Base-by-base conservation (phyloP, 306 rosid species). In the Abrus precatorius region DNA sequence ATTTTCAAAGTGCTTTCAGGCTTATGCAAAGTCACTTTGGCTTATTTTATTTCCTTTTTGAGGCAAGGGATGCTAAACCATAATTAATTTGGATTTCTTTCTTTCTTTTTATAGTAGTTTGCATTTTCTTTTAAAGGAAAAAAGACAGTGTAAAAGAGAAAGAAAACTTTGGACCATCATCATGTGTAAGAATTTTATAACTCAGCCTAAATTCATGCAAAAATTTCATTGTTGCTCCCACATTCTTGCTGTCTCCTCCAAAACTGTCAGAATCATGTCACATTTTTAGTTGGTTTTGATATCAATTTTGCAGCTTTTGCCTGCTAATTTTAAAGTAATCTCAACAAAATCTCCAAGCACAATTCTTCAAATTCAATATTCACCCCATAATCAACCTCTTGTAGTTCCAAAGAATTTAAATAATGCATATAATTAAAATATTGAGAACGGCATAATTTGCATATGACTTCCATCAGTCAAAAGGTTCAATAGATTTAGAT, bases 241-340 rank as follows among this genome's bases (percentile, higher is more conserved):
- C 48, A 78, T 76, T 82, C 83, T 43, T 80, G 79, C 36, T 47
- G 77, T 87, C 85, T 79, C 79, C 72, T 55, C 66, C 72, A 32
- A 56, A 47, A 55, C 74, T 81, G 68, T 59, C 85, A 83, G 69
- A 77, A 81, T 20, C 82, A 75, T 77, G 82, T 78, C 71, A 55
- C 71, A 84, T 56, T 71, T 80, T 77, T 41, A 55, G 54, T 76
- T 48, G 77, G 80, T 53, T 80, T 27, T 47, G 60, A 45, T 48
- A 74, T 55, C 69, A 67, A 56, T 59, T 65, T 47, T 75, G 72
- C 81, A 68, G 76, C 72, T 48, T 66, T 81, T 75, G 55, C 69
- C 57, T 34, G n/a, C 71, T 13, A 13, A 36, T 82, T 53, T 33
- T 74, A 53, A 73, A 80, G 32, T 34, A 60, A 79, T 59, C 69